Conservation (phyloP, 164 flowering plant genomes). For the Vitis cinerea region DNA sequence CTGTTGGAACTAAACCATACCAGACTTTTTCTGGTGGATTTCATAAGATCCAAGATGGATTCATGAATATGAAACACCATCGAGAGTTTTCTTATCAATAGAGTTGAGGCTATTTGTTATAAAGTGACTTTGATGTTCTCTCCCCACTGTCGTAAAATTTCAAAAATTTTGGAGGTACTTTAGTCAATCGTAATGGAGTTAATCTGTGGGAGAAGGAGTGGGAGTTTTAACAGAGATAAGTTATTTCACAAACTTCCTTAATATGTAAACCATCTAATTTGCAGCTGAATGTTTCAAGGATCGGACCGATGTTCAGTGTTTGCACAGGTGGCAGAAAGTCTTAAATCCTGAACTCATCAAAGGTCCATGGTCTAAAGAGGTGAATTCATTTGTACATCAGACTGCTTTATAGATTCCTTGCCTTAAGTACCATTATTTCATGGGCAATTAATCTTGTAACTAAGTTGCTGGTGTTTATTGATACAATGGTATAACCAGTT, state of each 20-base stretch:
- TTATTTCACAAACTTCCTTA: neutral
- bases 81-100: too few species aligned
- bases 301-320: constrained; percentile 55
- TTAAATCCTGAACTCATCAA: constrained; percentile 56
- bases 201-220: too few species aligned
- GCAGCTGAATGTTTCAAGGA: constrained; percentile 58
- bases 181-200: too few species aligned
- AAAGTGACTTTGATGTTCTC: too few species aligned
- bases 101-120: too few species aligned
- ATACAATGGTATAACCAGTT: neutral
- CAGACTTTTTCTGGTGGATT: too few species aligned
- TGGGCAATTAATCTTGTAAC: neutral
- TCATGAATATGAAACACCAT: too few species aligned
- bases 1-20: too few species aligned
- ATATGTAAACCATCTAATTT: constrained; percentile 1
- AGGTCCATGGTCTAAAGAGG: constrained; percentile 66
- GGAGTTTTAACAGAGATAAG: too few species aligned
- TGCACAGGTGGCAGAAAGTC: constrained; percentile 64
- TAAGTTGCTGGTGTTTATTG: neutral
- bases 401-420: neutral
- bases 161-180: too few species aligned
- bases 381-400: constrained; percentile 4
- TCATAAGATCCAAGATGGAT: too few species aligned
- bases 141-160: too few species aligned
- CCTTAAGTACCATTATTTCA: neutral